These are phyloP conservation scores for Cryphonectria radicalis DNA, from an alignment of 2,329 filamentous ascomycete species.

Conservation along the genomic window DNA sequence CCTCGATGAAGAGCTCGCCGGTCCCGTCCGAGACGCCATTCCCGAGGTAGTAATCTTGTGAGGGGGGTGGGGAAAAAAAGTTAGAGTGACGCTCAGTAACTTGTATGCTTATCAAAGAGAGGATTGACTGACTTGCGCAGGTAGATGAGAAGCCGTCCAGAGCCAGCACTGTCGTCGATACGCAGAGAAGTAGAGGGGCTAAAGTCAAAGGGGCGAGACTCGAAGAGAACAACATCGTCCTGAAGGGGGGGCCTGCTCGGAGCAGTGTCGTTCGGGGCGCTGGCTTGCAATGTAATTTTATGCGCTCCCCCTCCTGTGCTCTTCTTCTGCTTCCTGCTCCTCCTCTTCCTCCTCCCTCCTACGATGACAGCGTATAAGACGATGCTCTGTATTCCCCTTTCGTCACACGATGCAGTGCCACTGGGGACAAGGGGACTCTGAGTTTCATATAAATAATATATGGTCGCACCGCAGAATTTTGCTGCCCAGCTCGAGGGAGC, in stretches of 20 bases:
- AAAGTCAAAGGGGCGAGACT: background rate
- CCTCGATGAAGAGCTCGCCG: constrained; percentile 24
- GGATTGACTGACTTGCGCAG: constrained; percentile 2
- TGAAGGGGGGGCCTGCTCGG: background rate
- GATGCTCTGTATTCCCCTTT: background rate
- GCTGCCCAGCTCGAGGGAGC: background rate
- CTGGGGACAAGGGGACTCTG: background rate
- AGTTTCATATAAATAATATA: background rate
- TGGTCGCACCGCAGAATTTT: background rate
- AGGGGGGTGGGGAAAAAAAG: background rate
- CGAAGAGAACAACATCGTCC: background rate
- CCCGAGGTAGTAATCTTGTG: constrained; percentile 26
- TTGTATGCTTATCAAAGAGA: background rate
- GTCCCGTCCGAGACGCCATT: constrained; percentile 25
- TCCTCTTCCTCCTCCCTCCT: background rate
- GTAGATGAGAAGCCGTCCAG: background rate
- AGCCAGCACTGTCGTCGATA: background rate
- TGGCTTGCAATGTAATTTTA: background rate
- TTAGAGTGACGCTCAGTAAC: background rate
- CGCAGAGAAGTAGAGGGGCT: background rate
- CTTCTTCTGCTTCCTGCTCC: too few species aligned
- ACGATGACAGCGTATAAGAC: background rate
- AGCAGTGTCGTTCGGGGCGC: background rate
- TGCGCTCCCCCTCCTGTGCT: background rate
- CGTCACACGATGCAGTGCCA: background rate